Conservation (phyloP, 2,329 filamentous ascomycete genomes). For the Sporothrix dimorphospora region DNA sequence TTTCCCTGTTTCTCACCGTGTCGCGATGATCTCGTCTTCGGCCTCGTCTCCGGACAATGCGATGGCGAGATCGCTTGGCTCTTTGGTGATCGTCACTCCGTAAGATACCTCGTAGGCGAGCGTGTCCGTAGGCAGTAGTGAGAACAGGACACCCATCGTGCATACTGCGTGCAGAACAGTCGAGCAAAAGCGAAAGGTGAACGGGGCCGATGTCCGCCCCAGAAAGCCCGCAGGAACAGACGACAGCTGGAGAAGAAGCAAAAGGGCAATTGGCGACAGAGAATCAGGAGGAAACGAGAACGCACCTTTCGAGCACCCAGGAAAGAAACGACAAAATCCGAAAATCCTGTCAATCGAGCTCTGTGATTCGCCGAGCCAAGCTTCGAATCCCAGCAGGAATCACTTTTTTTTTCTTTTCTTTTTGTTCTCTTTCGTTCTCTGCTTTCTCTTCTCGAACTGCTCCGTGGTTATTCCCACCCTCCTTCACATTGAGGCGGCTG, state of each 20-base stretch:
- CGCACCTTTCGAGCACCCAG: neutral
- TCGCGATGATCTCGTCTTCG: neutral
- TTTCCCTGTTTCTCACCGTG: neutral
- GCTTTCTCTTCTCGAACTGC: neutral
- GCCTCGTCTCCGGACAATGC: neutral
- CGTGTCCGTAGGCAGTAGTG: neutral
- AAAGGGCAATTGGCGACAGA: neutral
- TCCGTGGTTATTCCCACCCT: constrained; percentile 20
- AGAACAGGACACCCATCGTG: neutral
- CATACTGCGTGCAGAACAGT: neutral
- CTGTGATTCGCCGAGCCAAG: constrained; percentile 27
- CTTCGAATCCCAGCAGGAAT: neutral
- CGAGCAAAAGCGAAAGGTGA: neutral
- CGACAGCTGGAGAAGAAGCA: neutral
- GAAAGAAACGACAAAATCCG: neutral
- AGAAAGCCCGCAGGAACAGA: neutral
- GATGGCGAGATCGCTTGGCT: neutral
- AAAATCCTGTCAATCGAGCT: constrained; percentile 14
- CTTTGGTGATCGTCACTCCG: neutral
- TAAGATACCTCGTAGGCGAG: neutral
- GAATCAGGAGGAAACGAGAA: neutral
- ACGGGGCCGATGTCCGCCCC: neutral
- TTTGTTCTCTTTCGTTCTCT: neutral
- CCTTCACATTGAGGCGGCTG: constrained; percentile 1
- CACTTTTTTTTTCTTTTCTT: neutral